Evolutionary conservation across 2,329 filamentous ascomycete genomes (phyloP).

Genomic region (Cadophora sp.): DNA sequence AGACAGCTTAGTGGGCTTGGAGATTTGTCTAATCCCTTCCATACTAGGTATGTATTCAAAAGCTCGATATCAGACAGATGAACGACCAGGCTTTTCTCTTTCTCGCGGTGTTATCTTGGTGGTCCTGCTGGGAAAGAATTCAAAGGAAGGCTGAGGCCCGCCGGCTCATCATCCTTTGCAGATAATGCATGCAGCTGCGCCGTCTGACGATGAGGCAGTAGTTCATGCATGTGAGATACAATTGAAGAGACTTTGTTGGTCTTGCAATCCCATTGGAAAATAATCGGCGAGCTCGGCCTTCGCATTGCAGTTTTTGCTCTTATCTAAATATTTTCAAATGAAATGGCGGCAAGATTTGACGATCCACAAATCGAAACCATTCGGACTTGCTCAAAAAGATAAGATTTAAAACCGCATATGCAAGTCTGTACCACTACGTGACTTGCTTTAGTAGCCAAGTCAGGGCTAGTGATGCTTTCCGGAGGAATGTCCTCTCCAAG

Average conservation of each 20-base stretch:
- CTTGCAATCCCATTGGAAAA: constrained; percentile 1
- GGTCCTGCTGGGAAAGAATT: no score
- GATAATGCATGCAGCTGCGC: constrained; percentile 5
- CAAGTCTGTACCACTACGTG: constrained; percentile 9
- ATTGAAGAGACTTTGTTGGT: background rate
- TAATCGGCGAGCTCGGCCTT: constrained; percentile 2
- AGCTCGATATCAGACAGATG: background rate
- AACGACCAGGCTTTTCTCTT: no score
- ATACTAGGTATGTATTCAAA: background rate
- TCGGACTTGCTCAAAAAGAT: background rate
- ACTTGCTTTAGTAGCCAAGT: background rate
- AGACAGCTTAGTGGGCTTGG: background rate
- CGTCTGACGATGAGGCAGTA: background rate
- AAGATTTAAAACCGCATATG: background rate
- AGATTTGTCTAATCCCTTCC: background rate
- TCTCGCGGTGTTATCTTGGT: no score
- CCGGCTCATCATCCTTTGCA: background rate
- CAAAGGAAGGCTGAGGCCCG: background rate
- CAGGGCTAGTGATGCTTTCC: background rate
- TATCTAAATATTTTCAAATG: background rate
- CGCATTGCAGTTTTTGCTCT: no score
- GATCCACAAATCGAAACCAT: background rate
- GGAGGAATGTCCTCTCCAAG: background rate
- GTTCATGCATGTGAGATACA: background rate
- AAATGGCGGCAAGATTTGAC: background rate